Percentiles rank a stretch among this genome's conserved stretches.
Evolutionary conservation across 257 asterid species (phyloP).

Genomic region (Echium plantagineum): DNA sequence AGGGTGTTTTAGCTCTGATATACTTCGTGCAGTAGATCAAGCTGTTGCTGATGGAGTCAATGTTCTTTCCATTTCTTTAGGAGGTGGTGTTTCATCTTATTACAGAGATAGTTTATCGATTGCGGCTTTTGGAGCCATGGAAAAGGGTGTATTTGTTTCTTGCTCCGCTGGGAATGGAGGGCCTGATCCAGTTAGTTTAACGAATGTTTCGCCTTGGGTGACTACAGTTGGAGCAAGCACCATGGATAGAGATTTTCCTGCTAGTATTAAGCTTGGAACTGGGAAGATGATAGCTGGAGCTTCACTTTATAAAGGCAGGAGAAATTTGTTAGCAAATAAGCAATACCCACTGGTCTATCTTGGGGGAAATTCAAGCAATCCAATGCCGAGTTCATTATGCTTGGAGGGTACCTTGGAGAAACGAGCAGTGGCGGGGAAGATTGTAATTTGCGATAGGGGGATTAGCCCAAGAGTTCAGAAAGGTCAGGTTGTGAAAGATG

Average conservation of each 20-base stretch:
- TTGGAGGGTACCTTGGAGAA: slow-evolving; percentile 65
- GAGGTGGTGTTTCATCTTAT: slow-evolving; percentile 83
- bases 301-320: slow-evolving; percentile 57
- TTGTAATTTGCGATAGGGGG: slow-evolving; percentile 83
- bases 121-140: slow-evolving; percentile 90
- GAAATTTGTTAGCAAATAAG: slow-evolving; percentile 21
- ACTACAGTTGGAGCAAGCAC: slow-evolving; percentile 88
- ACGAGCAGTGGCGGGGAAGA: slow-evolving; percentile 54
- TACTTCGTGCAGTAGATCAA: slow-evolving; percentile 76
- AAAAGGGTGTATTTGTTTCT: slow-evolving; percentile 70
- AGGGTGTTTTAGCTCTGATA: slow-evolving; percentile 88
- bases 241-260: slow-evolving; percentile 85
- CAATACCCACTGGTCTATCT: slow-evolving; percentile 49
- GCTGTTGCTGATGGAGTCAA: slow-evolving; percentile 88
- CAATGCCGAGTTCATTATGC: slow-evolving; percentile 75
- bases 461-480: slow-evolving; percentile 82
- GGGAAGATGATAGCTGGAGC: slow-evolving; percentile 45
- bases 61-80: slow-evolving; percentile 71
- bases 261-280: slow-evolving; percentile 56
- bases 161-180: slow-evolving; percentile 96
- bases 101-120: slow-evolving; percentile 58
- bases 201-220: slow-evolving; percentile 94
- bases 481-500: slow-evolving; percentile 85
- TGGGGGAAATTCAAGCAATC: slow-evolving; percentile 56
- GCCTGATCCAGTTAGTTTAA: slow-evolving; percentile 79